Percentiles rank a stretch among this genome's conserved stretches.
Evolutionary conservation across 768 basidiomycete genomes (phyloP).

Genomic region (Mycena sanguinolenta): DNA sequence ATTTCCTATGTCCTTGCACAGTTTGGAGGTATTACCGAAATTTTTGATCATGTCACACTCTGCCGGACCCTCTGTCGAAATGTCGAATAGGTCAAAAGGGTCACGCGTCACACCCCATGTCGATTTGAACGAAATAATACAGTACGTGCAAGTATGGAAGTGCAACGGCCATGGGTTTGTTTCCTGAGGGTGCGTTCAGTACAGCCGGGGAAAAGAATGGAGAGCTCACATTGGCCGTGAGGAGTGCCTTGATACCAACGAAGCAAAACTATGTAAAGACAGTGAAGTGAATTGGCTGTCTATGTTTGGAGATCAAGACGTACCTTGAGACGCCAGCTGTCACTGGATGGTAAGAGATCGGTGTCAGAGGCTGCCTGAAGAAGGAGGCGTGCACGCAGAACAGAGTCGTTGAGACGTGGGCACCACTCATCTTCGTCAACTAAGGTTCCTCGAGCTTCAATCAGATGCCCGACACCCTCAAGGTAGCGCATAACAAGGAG

Average conservation of each 20-base stretch:
- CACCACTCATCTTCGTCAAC: neutral
- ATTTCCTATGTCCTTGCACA: no score
- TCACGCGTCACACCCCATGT: no score
- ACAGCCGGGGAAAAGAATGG: no score
- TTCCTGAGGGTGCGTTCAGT: slow-evolving; percentile 1
- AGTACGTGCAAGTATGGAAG: slow-evolving; percentile 23
- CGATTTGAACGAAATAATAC: no score
- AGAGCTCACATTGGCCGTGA: no score
- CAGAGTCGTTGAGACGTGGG: neutral
- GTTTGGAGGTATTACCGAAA: no score
- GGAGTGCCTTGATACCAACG: no score
- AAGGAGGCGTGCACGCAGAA: neutral
- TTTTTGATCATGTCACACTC: no score
- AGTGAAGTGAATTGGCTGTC: no score
- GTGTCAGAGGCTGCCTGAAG: neutral
- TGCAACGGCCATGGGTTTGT: neutral
- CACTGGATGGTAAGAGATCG: neutral
- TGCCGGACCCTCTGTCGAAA: no score
- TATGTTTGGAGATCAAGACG: neutral
- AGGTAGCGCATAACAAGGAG: neutral
- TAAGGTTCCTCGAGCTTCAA: neutral
- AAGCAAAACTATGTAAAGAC: no score
- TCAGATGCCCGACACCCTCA: neutral
- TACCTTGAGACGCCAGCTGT: neutral
- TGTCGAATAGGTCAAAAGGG: no score